Conservation (phyloP, 805 yeast genomes). For the Candida stauntonica region DNA sequence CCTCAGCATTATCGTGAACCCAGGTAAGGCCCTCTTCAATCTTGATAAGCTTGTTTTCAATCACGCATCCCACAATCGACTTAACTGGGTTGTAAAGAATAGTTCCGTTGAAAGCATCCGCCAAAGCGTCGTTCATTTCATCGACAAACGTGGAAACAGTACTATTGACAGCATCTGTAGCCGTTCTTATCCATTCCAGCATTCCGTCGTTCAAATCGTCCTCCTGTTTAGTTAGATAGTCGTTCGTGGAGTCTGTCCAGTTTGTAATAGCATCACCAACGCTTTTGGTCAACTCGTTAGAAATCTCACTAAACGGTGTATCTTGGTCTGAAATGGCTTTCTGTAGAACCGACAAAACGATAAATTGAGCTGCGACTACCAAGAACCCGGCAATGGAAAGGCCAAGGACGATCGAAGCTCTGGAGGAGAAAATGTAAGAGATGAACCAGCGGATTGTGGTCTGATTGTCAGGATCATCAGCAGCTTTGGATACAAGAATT, state of each 20-base stretch:
- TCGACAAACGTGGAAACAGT: slow-evolving; percentile 56
- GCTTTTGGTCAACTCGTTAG: slow-evolving; percentile 13
- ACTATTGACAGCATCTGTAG: slow-evolving; percentile 53
- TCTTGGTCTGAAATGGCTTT: slow-evolving; percentile 11
- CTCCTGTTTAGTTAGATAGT: slow-evolving; percentile 46
- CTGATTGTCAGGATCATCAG: slow-evolving; percentile 11
- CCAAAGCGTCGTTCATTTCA: slow-evolving; percentile 55
- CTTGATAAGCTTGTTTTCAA: slow-evolving; percentile 65
- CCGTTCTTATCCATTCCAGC: slow-evolving; percentile 59
- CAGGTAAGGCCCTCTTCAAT: slow-evolving; percentile 74
- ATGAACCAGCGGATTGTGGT: slow-evolving; percentile 33
- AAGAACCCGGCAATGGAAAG: slow-evolving; percentile 56
- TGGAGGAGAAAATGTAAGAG: slow-evolving; percentile 45
- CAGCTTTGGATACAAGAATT: slow-evolving; percentile 6
- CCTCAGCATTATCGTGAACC: slow-evolving; percentile 60
- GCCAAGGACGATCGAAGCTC: slow-evolving; percentile 45
- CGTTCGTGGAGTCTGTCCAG: slow-evolving; percentile 59
- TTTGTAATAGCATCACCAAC: slow-evolving; percentile 32
- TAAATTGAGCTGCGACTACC: slow-evolving; percentile 49
- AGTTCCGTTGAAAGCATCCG: slow-evolving; percentile 61
- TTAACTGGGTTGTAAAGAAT: slow-evolving; percentile 58
- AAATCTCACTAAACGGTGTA: slow-evolving; percentile 15
- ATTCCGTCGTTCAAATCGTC: slow-evolving; percentile 53
- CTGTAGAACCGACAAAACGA: slow-evolving; percentile 36
- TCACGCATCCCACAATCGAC: slow-evolving; percentile 70